Base-by-base conservation (phyloP, 2,329 filamentous ascomycete species). In the Ophiostoma quercus region DNA sequence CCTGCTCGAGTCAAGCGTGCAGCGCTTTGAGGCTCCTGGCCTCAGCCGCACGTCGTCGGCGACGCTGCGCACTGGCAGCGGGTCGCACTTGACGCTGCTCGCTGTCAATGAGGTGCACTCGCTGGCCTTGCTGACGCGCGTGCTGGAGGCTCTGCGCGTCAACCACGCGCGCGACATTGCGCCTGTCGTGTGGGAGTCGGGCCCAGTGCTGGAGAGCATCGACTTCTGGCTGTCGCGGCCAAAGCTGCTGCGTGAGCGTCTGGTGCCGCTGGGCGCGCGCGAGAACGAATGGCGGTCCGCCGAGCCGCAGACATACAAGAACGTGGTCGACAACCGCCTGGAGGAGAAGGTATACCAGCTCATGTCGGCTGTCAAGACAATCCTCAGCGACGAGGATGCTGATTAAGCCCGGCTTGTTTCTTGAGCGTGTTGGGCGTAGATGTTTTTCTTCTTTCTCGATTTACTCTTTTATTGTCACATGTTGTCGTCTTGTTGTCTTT, bases 31-130 rank as follows among this genome's bases (percentile, higher is more conserved):
- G 76, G 82, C 86, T 43, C 82, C 87, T 29, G 79, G 84, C 0
- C 81, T 83, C 6, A 85, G 83, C 73, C 82, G 85, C 41, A 87
- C 25, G 19, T 62, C 69, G 51, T 37, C 63, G 29, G 60, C 47
- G 2, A 57, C 66, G 1, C 39, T 68, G 62, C 54, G 62, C 14
- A 62, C 22, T 43, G 32, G 19, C n/a, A 19, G 25, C 66, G 77
- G 79, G 65, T 79, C 82, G 12, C 84, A 87, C n/a, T 84, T 97
- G 66, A 92, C 91, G 1, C 83, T 96, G 5, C 82, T 89, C 39
- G 85, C 90, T 66, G 89, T 91, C 3, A 89, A 88, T 0, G 94
- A 97, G 79, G 86, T 90, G 3, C 91, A 96, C 77, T 91, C 89
- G 1, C 84, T 97, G 14, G 87, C 91, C 2, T 85, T 97, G 16